Evolutionary conservation across 371 early-diverging fungal species (phyloP).

Genomic region (Nematocida sp.): DNA sequence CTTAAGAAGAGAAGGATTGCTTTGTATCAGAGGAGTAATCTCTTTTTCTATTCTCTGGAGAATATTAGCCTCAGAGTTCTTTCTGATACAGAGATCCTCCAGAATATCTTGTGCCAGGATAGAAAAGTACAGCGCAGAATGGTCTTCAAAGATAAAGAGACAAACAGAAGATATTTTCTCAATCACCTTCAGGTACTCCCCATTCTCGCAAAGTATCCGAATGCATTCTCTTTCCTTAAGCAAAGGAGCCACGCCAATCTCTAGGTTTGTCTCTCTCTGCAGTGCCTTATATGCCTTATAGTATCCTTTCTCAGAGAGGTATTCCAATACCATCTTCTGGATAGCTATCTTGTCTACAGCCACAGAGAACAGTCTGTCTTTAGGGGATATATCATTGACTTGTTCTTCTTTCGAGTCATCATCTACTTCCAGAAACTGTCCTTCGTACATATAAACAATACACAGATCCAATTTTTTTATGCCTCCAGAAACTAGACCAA

Average conservation of each 20-base stretch:
- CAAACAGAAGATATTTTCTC: neutral
- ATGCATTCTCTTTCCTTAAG: constrained; percentile 40
- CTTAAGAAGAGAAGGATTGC: constrained; percentile 1
- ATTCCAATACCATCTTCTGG: constrained; percentile 8
- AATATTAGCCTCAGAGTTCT: neutral
- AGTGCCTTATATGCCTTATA: constrained; percentile 4
- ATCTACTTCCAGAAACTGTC: neutral
- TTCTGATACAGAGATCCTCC: constrained; percentile 19
- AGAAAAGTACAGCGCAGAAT: neutral
- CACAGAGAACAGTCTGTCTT: constrained; percentile 2
- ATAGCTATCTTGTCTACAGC: neutral
- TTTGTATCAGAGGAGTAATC: constrained; percentile 28
- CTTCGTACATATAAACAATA: constrained; percentile 35
- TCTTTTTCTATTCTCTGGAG: constrained; percentile 31
- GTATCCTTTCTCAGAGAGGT: constrained; percentile 37
- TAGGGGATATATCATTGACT: neutral
- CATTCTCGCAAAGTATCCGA: neutral
- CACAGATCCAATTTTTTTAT: constrained; percentile 20
- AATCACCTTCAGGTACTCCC: constrained; percentile 1
- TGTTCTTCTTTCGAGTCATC: neutral
- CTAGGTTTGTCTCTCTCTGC: neutral
- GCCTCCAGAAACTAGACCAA: too few relatives aligned
- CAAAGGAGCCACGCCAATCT: neutral
- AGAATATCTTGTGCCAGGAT: constrained; percentile 29
- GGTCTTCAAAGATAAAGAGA: constrained; percentile 34